These are phyloP conservation scores for Erythrobasidium yunnanense DNA, from an alignment of 768 basidiomycete species.

Conservation along the genomic window DNA sequence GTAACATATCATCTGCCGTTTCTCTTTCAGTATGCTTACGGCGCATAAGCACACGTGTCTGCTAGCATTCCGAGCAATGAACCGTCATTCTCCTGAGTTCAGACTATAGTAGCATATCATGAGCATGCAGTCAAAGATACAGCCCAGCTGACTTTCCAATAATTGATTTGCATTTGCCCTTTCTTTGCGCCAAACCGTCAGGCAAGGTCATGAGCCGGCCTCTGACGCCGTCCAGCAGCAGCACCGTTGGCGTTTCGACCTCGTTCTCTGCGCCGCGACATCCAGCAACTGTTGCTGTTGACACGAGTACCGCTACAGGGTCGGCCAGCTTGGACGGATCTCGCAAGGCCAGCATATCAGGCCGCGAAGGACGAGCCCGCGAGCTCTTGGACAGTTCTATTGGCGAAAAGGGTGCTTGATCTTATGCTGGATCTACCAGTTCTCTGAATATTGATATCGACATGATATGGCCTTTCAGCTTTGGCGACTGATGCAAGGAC, in stretches of 20 bases:
- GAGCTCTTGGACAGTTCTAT: conserved; percentile 12
- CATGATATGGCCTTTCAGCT: no score
- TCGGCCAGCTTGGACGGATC: conserved; percentile 1
- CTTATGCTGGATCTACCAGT: background rate
- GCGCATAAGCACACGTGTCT: background rate
- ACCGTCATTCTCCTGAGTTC: no score
- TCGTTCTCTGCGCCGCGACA: background rate
- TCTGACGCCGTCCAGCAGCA: background rate
- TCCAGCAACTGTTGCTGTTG: background rate
- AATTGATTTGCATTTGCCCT: no score
- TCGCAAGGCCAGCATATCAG: background rate
- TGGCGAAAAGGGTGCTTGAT: conserved; percentile 7
- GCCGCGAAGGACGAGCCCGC: conserved; percentile 4
- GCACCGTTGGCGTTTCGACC: no score
- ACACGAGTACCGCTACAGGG: background rate
- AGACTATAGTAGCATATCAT: no score
- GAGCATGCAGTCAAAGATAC: no score
- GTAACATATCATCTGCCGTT: background rate
- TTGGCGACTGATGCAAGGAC: conserved; percentile 62
- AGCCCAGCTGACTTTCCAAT: no score
- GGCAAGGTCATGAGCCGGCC: conserved; percentile 18
- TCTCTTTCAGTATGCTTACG: background rate
- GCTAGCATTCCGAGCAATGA: no score
- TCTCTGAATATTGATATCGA: no score
- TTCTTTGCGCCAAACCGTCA: background rate